A percentile compares a stretch with the other conserved stretches of the same genome.
Evolutionary conservation across 2,329 filamentous ascomycete genomes (phyloP).

Genomic region (Pyrenochaeta sp.): DNA sequence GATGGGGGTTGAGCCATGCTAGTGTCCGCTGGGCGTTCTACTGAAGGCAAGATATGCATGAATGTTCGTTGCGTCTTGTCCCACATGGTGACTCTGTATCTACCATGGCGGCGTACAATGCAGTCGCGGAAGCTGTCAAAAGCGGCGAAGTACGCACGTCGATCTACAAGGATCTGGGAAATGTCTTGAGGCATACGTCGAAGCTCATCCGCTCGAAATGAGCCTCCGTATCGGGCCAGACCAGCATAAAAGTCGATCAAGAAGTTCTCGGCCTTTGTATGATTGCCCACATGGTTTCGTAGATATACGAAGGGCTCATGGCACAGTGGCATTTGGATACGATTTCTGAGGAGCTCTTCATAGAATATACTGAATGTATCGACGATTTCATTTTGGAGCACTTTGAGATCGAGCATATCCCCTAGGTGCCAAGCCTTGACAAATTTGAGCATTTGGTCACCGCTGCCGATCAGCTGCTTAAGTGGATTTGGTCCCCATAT

Average conservation of each 20-base stretch:
- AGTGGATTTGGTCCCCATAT: conserved; percentile 3
- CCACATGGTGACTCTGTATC: neutral
- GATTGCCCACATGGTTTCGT: conserved; percentile 12
- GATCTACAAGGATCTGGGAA: conserved; percentile 1
- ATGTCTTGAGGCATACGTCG: conserved; percentile 10
- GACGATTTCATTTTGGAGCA: conserved; percentile 22
- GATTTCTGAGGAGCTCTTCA: neutral
- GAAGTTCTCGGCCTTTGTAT: conserved; percentile 23
- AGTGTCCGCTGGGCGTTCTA: neutral
- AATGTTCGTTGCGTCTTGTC: neutral
- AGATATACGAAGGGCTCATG: conserved; percentile 13
- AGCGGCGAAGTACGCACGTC: neutral
- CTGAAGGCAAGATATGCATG: neutral
- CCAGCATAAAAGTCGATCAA: conserved; percentile 24
- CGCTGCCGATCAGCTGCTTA: conserved; percentile 7
- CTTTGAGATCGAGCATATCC: conserved; percentile 14
- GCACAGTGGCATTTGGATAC: conserved; percentile 4
- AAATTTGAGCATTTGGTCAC: conserved; percentile 17
- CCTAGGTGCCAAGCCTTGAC: conserved; percentile 24
- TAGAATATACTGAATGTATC: conserved; percentile 18
- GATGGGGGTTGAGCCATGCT: neutral
- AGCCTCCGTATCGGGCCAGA: conserved; percentile 6
- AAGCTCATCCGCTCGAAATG: conserved; percentile 2
- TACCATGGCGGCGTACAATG: neutral
- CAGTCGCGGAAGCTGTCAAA: neutral